A percentile compares a stretch with the other conserved stretches of the same genome.
Conservation (phyloP, 139 green algal genomes). For the Pedinophyceae sp. region DNA sequence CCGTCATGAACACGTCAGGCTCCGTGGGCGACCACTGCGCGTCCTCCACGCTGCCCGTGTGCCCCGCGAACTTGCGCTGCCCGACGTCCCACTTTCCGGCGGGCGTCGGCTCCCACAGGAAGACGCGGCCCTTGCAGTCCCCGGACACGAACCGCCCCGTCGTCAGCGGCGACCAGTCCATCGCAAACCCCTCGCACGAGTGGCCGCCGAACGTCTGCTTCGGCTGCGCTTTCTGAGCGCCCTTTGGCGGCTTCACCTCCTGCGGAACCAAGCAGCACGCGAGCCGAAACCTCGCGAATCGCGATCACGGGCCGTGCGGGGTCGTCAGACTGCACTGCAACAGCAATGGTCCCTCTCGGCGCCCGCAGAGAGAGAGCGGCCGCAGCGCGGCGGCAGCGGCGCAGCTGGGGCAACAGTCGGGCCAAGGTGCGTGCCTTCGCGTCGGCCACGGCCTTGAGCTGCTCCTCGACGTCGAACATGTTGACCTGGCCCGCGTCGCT, state of each 20-base stretch:
- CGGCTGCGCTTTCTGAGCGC: constrained; percentile 11
- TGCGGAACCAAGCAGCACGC: too few species aligned
- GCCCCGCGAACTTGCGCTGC: constrained; percentile 20
- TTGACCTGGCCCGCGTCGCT: constrained; percentile 67
- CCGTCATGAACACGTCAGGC: constrained; percentile 67
- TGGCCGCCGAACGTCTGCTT: constrained; percentile 24
- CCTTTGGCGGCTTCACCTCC: constrained; percentile 3
- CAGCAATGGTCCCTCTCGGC: too few species aligned
- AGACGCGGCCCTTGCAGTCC: constrained; percentile 49
- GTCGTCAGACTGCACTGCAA: too few species aligned
- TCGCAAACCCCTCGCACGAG: constrained; percentile 68
- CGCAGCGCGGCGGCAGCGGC: too few species aligned
- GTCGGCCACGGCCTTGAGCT: constrained; percentile 37
- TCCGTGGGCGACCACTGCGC: constrained; percentile 88
- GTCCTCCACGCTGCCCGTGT: constrained; percentile 71
- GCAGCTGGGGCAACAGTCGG: too few species aligned
- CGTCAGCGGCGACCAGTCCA: constrained; percentile 63
- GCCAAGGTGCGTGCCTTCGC: too few species aligned
- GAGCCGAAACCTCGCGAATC: too few species aligned
- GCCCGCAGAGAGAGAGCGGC: too few species aligned
- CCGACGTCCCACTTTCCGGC: constrained; percentile 47
- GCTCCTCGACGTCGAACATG: constrained; percentile 47
- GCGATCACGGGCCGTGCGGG: too few species aligned
- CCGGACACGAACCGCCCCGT: constrained; percentile 54
- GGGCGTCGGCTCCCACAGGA: constrained; percentile 74